Evolutionary conservation across 1,284 basidiomycete species (phyloP).

Genomic region (Erythrobasidium hasegawianum): DNA sequence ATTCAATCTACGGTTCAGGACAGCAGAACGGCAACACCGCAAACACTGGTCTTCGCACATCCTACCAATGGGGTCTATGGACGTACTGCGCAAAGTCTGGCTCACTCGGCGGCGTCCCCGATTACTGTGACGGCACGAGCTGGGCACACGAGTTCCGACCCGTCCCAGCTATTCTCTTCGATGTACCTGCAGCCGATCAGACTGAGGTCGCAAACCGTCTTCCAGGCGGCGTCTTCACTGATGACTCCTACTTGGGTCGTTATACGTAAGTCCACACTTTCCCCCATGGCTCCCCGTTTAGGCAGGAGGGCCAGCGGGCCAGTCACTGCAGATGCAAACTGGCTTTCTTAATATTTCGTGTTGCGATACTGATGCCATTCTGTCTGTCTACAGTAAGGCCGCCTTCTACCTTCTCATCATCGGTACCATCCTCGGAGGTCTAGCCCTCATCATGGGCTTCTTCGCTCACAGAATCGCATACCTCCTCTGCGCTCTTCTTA

Average conservation of each 20-base stretch:
- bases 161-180: conserved; percentile 36
- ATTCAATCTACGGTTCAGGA: conserved; percentile 32
- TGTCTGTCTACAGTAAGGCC: conserved; percentile 28
- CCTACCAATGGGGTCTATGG: conserved; percentile 42
- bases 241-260: conserved; percentile 33
- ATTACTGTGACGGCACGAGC: conserved; percentile 35
- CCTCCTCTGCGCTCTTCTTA: conserved; percentile 35
- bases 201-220: conserved; percentile 32
- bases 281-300: background rate
- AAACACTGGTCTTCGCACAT: conserved; percentile 38
- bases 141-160: conserved; percentile 39
- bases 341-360: no score
- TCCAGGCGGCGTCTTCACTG: conserved; percentile 36
- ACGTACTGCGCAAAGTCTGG: conserved; percentile 38
- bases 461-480: conserved; percentile 41
- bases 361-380: no score
- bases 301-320: no score
- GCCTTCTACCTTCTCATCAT: conserved; percentile 38
- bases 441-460: conserved; percentile 39
- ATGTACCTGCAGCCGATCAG: conserved; percentile 34
- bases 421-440: conserved; percentile 36
- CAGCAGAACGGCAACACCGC: conserved; percentile 16
- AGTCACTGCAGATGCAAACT: no score
- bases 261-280: conserved; percentile 29
- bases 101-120: conserved; percentile 9